These are phyloP conservation scores for Coniella lustricola DNA, from an alignment of 2,329 filamentous ascomycete genomes.

Conservation along the genomic window DNA sequence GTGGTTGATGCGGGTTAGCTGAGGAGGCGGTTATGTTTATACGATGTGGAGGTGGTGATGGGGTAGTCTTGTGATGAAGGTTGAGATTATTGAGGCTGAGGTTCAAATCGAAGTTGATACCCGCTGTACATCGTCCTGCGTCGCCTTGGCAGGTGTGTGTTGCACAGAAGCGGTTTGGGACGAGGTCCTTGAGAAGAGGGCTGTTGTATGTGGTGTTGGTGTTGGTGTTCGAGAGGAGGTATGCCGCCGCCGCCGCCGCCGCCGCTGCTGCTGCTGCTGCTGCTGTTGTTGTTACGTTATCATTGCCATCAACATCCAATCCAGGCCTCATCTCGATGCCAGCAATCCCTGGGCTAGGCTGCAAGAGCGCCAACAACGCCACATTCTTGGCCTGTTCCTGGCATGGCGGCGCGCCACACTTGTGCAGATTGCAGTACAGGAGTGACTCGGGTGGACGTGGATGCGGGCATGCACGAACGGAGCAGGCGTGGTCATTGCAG, in stretches of 20 bases:
- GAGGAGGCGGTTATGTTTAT: too few species aligned
- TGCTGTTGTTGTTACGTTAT: neutral
- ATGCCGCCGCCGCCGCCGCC: neutral
- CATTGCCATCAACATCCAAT: too few species aligned
- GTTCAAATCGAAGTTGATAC: too few species aligned
- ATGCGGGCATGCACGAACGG: slow-evolving; percentile 11
- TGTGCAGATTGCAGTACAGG: slow-evolving; percentile 21
- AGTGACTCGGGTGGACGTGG: slow-evolving; percentile 4
- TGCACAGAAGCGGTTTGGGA: slow-evolving; percentile 4
- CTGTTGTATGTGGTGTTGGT: too few species aligned
- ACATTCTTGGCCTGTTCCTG: slow-evolving; percentile 12
- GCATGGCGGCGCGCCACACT: slow-evolving; percentile 20
- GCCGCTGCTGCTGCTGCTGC: neutral
- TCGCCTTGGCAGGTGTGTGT: slow-evolving; percentile 10
- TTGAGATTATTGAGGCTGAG: too few species aligned
- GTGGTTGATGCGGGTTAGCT: too few species aligned
- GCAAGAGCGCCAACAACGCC: neutral
- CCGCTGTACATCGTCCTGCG: slow-evolving; percentile 8
- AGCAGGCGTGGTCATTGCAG: slow-evolving; percentile 16
- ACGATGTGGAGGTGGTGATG: too few species aligned
- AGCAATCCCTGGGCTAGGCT: neutral
- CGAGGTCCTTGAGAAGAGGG: neutral
- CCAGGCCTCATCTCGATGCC: too few species aligned
- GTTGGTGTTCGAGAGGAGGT: too few species aligned
- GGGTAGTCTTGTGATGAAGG: too few species aligned